phyloP scores from a whole-genome alignment of 1,139 yeast species.

The Yamadazyma taylorii region DNA sequence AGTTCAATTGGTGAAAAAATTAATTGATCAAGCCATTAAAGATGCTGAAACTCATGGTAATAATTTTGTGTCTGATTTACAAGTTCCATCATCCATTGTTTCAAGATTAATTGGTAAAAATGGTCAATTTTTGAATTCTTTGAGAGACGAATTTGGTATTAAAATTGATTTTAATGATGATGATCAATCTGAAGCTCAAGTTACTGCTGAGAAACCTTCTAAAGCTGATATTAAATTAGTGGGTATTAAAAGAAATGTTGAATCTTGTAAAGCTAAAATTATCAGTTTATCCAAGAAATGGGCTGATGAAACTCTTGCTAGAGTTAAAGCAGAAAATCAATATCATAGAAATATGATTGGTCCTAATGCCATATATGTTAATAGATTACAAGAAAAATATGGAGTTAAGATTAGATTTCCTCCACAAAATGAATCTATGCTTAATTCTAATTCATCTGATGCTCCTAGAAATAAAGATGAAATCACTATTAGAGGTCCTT shows the following conservation, averaged over 20 bases:
- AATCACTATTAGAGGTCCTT: constrained; percentile 85
- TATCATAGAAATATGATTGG: constrained; percentile 87
- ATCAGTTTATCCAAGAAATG: constrained; percentile 63
- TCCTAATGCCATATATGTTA: constrained; percentile 75
- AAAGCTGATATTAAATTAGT: constrained; percentile 60
- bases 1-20: constrained; percentile 53
- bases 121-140: constrained; percentile 69
- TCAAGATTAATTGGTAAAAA: constrained; percentile 88
- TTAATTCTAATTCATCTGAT: constrained; percentile 29
- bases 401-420: constrained; percentile 83
- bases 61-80: constrained; percentile 48
- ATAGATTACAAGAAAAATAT: constrained; percentile 87
- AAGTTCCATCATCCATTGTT: constrained; percentile 65
- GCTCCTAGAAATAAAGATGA: constrained; percentile 54
- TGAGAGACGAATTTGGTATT: constrained; percentile 79
- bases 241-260: constrained; percentile 81
- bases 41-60: constrained; percentile 68
- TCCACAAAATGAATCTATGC: constrained; percentile 22
- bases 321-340: constrained; percentile 69
- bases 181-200: too few relatives aligned
- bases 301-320: constrained; percentile 76
- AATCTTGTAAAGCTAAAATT: constrained; percentile 66
- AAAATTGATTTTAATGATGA: constrained; percentile 60
- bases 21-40: constrained; percentile 53
- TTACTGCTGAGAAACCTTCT: constrained; percentile 42